These are phyloP conservation scores for Flaveria bidentis DNA, from an alignment of 129 eudicot species.

Conservation along the genomic window DNA sequence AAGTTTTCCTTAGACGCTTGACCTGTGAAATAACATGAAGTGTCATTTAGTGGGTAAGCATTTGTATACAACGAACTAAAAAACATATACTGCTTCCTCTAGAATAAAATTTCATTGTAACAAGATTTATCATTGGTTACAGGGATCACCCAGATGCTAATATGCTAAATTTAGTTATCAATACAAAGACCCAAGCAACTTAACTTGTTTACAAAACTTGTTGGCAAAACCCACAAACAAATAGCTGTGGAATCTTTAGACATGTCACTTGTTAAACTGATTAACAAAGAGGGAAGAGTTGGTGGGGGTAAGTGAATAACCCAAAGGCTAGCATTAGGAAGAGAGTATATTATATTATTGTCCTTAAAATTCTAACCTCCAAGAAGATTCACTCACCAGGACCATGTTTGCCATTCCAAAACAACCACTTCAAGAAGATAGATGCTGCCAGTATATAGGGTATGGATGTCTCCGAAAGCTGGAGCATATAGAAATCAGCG, in stretches of 20 bases:
- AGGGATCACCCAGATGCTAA: background rate
- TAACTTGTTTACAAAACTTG: no score
- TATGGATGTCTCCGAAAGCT: slow-evolving; percentile 63
- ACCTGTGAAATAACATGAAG: slow-evolving; percentile 47
- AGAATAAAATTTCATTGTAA: background rate
- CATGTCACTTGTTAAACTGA: no score
- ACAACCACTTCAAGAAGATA: slow-evolving; percentile 56
- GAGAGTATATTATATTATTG: no score
- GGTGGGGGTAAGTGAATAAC: background rate
- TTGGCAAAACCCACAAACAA: no score
- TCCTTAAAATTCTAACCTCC: no score
- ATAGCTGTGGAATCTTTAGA: no score
- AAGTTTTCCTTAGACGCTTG: slow-evolving; percentile 68
- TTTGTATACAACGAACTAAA: slow-evolving; percentile 13
- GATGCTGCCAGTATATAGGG: slow-evolving; percentile 50
- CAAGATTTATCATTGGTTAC: background rate
- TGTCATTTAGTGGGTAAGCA: slow-evolving; percentile 20
- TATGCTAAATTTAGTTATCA: background rate
- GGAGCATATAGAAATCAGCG: slow-evolving; percentile 11
- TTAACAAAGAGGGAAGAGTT: no score
- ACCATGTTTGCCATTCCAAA: slow-evolving; percentile 59
- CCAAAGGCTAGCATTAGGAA: background rate
- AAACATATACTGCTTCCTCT: background rate
- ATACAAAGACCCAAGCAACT: no score
- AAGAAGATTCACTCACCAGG: slow-evolving; percentile 49